phyloP scores from a whole-genome alignment of 169 alveolate genomes.

The Plasmodium inui region DNA sequence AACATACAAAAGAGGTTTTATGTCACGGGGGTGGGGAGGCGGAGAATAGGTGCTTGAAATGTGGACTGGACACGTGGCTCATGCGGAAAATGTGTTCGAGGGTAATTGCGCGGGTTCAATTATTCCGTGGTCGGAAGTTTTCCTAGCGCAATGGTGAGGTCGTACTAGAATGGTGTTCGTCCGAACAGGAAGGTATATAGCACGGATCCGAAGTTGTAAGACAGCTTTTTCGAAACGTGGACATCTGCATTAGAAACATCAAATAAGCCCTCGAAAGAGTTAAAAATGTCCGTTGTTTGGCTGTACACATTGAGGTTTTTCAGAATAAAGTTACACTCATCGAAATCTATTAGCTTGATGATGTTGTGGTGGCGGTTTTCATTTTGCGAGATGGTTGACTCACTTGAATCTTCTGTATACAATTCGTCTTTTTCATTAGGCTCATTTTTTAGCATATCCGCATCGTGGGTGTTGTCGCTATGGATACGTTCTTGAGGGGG shows the following conservation, averaged over 20 bases:
- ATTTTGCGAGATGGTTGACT: not conserved
- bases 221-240: constrained; percentile 33
- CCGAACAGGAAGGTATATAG: constrained; percentile 65
- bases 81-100: not conserved
- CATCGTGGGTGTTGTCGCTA: not conserved
- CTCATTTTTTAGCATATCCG: not conserved
- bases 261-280: constrained; percentile 47
- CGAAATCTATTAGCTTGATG: constrained; percentile 66
- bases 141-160: not conserved
- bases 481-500: not conserved
- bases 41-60: not conserved
- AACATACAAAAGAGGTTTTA: not conserved
- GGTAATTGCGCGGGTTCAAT: not conserved
- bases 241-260: constrained; percentile 14
- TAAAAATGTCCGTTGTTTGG: constrained; percentile 49
- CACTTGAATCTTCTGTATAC: not conserved
- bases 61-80: not conserved
- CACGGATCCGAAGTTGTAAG: constrained; percentile 71
- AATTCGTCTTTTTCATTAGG: not conserved
- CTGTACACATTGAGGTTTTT: constrained; percentile 8
- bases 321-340: constrained; percentile 42
- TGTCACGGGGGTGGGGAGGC: not conserved
- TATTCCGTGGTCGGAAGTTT: not conserved
- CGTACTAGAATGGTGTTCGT: constrained; percentile 50
- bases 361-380: constrained; percentile 2